Evolutionary conservation across 352 stramenopile species (phyloP), one percentile per base, ranked within the genome.

Genomic region (Phytophthora quininea): DNA sequence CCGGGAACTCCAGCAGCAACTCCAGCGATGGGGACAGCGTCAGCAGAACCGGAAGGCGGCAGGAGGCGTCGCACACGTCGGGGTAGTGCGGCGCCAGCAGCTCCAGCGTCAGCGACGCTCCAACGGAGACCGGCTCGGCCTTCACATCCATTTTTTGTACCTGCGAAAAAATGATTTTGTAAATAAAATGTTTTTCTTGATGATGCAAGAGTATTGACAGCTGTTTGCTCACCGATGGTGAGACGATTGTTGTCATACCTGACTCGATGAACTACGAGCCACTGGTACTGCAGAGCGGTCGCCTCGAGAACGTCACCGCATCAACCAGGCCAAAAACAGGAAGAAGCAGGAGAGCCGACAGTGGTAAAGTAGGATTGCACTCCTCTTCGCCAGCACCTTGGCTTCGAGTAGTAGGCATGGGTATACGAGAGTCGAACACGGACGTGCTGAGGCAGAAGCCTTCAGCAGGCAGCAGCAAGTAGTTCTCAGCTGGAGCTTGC

Each of bases 1-100:
- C 54, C 47, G 62, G 66, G 43, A 84, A 82, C 33, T 68, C 52
- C 38, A 84, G 50, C 58, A 72, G 60, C 29, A 70, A 63, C 24
- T 73, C 67, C 15, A 67, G 47, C 9, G 63, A 64, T 3, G 62
- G 47, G 14, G 46, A 71, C 19, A 84, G 65, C 19, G 67, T 60
- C 2, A 79, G 59, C 6, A 62, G 59, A 19, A 71, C 46, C 15
- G 53, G 60, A 14, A 58, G n/a, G 40, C 55, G 65, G 35, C 64
- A 29, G 4, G 12, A 3, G 3, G 56, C 35, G 8, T 45, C 71
- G 14, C 52, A 31, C 33, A 67, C 24, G 24, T 69, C 63, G 8
- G 49, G 42, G 40, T 69, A 74, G 19, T 62, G 68, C 11, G 72
- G 64, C 51, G 50, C 69, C 33, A 80, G 60, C 31, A 79, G 47